A percentile compares a stretch with the other conserved stretches of the same genome.
Conservation (phyloP, 495 filamentous ascomycete species). For the Hypoxylon lenormandii region DNA sequence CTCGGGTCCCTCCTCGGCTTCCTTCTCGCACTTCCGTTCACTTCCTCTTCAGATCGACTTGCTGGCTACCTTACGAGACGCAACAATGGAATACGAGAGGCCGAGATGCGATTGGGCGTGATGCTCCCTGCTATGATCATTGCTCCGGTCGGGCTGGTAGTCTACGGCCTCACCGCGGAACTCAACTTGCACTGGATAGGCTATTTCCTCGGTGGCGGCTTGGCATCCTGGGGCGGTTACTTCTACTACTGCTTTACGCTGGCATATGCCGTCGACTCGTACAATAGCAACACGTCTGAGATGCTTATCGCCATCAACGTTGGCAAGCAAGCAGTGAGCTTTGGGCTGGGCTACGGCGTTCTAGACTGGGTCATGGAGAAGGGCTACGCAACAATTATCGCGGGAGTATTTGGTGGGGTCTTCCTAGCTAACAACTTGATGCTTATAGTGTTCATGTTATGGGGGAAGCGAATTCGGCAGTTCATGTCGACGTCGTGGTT, state of each 20-base stretch:
- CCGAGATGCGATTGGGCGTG: slow-evolving; percentile 74
- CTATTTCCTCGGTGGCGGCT: slow-evolving; percentile 67
- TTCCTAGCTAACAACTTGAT: slow-evolving; percentile 52
- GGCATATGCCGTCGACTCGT: slow-evolving; percentile 70
- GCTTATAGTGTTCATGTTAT: slow-evolving; percentile 54
- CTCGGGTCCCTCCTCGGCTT: slow-evolving; percentile 67
- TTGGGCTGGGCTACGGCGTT: slow-evolving; percentile 52
- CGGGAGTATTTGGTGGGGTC: slow-evolving; percentile 50
- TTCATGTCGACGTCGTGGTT: slow-evolving; percentile 51
- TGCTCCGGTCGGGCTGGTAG: slow-evolving; percentile 69
- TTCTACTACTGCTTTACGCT: slow-evolving; percentile 56
- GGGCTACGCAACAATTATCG: slow-evolving; percentile 51
- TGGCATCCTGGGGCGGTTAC: slow-evolving; percentile 62
- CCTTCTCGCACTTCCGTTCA: slow-evolving; percentile 61
- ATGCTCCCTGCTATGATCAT: slow-evolving; percentile 71
- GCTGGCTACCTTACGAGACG: slow-evolving; percentile 67
- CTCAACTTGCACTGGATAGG: slow-evolving; percentile 69
- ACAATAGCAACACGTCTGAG: slow-evolving; percentile 70
- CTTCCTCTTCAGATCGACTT: slow-evolving; percentile 68
- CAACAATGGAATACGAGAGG: slow-evolving; percentile 74
- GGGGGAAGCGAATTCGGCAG: slow-evolving; percentile 53
- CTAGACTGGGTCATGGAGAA: slow-evolving; percentile 54
- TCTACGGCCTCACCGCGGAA: slow-evolving; percentile 71
- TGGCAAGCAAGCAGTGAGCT: slow-evolving; percentile 69
- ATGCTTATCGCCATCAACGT: slow-evolving; percentile 72